Percentiles rank a stretch among this genome's conserved stretches.
Evolutionary conservation across 192 early-diverging fungal species (phyloP).

Genomic region (Dissophora ornata): DNA sequence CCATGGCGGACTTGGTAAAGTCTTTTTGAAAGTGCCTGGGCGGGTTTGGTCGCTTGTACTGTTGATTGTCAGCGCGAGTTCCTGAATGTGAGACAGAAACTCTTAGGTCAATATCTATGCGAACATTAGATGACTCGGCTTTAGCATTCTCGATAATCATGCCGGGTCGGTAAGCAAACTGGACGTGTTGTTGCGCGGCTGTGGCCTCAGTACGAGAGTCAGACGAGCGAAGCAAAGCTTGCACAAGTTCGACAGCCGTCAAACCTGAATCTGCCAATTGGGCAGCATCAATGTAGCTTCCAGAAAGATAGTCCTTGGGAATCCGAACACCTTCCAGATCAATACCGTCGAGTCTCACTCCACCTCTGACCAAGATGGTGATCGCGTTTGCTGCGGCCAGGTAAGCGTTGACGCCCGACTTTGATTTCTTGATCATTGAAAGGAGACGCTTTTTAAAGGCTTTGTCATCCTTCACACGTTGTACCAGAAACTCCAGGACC

Average conservation of each 20-base stretch:
- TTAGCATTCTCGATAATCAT: no score
- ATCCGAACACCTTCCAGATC: conserved; percentile 1
- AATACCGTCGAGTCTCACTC: not conserved
- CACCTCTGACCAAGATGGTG: conserved; percentile 3
- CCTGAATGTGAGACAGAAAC: no score
- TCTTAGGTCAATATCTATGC: no score
- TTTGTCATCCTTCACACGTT: not conserved
- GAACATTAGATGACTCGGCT: no score
- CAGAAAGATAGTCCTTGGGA: not conserved
- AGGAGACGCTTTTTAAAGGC: not conserved
- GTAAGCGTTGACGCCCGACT: not conserved
- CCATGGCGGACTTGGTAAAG: no score
- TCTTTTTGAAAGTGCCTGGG: no score
- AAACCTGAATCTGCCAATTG: not conserved
- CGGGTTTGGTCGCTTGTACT: no score
- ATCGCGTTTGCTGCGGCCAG: conserved; percentile 7
- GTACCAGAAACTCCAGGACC: conserved; percentile 4
- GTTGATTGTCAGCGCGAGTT: no score
- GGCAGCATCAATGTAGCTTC: not conserved
- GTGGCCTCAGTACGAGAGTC: conserved; percentile 2
- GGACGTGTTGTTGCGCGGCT: no score
- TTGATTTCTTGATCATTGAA: not conserved
- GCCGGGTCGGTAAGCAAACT: no score
- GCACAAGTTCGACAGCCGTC: not conserved
- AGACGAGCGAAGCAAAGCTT: not conserved